Base-by-base conservation (phyloP, 495 filamentous ascomycete genomes). In the Talaromyces trachyspermus region DNA sequence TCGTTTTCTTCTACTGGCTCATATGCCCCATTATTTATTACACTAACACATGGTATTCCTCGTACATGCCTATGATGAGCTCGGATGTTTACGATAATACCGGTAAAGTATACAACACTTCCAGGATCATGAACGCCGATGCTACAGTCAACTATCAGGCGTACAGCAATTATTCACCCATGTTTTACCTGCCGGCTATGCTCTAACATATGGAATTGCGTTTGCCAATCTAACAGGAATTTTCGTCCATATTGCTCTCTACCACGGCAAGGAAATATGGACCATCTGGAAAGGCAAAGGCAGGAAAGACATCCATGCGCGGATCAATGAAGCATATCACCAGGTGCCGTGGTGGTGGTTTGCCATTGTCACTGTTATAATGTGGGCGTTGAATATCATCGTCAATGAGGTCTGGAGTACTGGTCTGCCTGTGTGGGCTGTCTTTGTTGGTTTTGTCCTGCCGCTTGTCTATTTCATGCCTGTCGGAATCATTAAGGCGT, bases 1-100 rank as follows among this genome's bases (percentile, higher is more conserved):
- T 95, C 50, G 81, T 88, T 2, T 64, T 90, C 17, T 86, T 95
- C 35, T 95, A 91, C 83, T 95, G 88, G 88, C 70, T 95, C 27
- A 69, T 90, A 24, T 88, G 87, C 10, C 89, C 89, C 6, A 74
- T 91, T 2, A 40, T 86, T 5, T 83, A 85, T 54, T 88, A 81
- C 55, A 75, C 73, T 17, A 82, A 82, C n/a, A 69, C 73, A 1
- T 85, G 81, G 83, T 82, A 82, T 50, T 70, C 72, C 11, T 62
- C 71, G 20, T 72, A 65, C 50, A 54, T 67, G n/a, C 72, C 73
- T 0, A 57, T 76, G 22, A 65, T 72, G 33, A 69, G 69, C 38
- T 60, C 68, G 5, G 68, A 68, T 20, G 75, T 66, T 1, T 75
- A 71, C 26, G 73, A 75, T 56, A 69, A 71, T 37, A 66, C 58